phyloP scores from a whole-genome alignment of 1,139 yeast species.

The Protomyces lactucae-debilis region DNA sequence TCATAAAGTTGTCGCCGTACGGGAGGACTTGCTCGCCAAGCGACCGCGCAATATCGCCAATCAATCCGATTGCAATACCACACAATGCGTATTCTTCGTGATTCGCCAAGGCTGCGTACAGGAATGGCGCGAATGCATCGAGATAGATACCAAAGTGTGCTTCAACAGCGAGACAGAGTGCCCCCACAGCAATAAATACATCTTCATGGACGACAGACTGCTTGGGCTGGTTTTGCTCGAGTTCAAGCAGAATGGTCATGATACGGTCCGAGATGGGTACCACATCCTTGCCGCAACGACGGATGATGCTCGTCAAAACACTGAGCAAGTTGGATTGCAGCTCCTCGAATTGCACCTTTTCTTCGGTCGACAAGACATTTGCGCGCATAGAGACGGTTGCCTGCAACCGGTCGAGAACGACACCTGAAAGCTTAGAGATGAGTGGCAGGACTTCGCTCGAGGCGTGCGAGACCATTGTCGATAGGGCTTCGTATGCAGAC shows the following conservation, averaged over 20 bases:
- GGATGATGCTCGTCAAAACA: conserved; percentile 78
- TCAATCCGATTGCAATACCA: conserved; percentile 85
- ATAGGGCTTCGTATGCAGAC: conserved; percentile 89
- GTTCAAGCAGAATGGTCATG: conserved; percentile 74
- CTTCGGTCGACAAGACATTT: conserved; percentile 52
- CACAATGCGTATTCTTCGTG: conserved; percentile 72
- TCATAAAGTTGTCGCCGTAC: conserved; percentile 77
- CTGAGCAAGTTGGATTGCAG: conserved; percentile 80
- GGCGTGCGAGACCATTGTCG: conserved; percentile 71
- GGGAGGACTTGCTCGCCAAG: conserved; percentile 67
- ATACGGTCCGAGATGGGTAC: conserved; percentile 68
- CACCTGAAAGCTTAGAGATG: conserved; percentile 68
- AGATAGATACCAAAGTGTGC: conserved; percentile 67
- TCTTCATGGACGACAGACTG: conserved; percentile 90
- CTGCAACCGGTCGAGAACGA: conserved; percentile 66
- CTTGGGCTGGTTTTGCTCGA: conserved; percentile 54
- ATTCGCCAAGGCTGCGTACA: conserved; percentile 71
- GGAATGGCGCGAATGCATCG: conserved; percentile 74
- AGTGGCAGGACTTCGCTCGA: conserved; percentile 65
- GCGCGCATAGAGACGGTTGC: conserved; percentile 56
- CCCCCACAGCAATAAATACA: conserved; percentile 82
- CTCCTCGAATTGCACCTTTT: conserved; percentile 74
- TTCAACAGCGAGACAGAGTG: conserved; percentile 71
- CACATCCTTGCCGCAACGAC: conserved; percentile 71
- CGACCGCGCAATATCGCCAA: conserved; percentile 95